Evolutionary conservation across 2,329 filamentous ascomycete genomes (phyloP), one percentile per base, ranked within the genome.

Genomic region (Chaetothyriales sp.): DNA sequence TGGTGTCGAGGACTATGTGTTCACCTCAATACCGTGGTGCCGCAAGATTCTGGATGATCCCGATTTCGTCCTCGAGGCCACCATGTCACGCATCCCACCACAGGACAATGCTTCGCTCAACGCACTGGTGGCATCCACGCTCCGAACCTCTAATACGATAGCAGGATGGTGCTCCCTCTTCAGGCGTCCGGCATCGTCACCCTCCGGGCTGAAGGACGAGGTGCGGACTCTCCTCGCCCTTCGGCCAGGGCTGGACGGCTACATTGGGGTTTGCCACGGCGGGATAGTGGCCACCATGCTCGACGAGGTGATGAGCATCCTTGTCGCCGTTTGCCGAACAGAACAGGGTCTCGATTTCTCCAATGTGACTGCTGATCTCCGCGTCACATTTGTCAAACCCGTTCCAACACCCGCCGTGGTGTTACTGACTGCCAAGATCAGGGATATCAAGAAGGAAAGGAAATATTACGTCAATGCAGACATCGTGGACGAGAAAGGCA

Each of bases 281-380:
- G 53, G 55, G 15, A 50, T 55, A 15, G 46, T 45, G 1, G 53
- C 55, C 18, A 53, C 48, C 2, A 22, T 57, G 9, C 40, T 54
- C 20, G 53, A 57, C 49, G 54, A 56, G 52, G 47, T 52, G 44
- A 46, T 54, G 54, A 56, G 54, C 19, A 29, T 51, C 8, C 46
- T 56, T 15, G 51, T 54, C 18, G 9, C 22, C n/a, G 46, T 51
- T 2, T 56, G 49, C 18, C 43, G 43, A 13, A 15, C 25, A 9
- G 49, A 47, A 9, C 44, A 51, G 43, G 51, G 51, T 9, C 25
- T 48, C 29, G 9, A 4, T 18, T 18, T 19, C 2, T 51, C 53
- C 25, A 56, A 56, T 40, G 48, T 56, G 28, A 56, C 51, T 5
- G 54, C 51, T 10, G 48, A 56, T 28, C 46, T 56, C 25, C 40